phyloP scores from a whole-genome alignment of 345 rosid genomes.

The Acer saccharum region DNA sequence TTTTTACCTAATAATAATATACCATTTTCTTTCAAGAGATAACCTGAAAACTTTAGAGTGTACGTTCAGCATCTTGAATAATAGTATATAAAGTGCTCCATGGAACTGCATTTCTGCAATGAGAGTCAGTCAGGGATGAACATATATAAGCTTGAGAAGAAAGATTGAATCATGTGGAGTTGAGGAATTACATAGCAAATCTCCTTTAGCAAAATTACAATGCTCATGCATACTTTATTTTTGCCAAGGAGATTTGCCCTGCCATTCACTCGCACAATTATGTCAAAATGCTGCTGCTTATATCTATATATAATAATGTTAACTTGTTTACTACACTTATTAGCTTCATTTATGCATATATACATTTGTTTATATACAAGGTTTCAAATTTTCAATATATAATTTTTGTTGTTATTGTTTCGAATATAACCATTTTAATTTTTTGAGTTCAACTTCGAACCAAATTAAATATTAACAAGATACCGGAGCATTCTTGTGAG shows the following conservation, averaged over 20 bases:
- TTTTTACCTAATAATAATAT: too few species aligned
- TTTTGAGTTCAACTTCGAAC: too few species aligned
- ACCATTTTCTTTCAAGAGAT: background rate
- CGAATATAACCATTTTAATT: too few species aligned
- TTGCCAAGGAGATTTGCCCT: conserved; percentile 36
- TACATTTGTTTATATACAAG: too few species aligned
- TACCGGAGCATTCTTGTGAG: too few species aligned
- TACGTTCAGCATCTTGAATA: conserved; percentile 23
- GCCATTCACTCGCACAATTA: conserved; percentile 29
- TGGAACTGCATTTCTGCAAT: conserved; percentile 8
- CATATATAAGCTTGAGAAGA: background rate
- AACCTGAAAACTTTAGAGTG: background rate
- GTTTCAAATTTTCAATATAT: too few species aligned
- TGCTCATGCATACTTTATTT: conserved; percentile 25
- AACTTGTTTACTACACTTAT: background rate
- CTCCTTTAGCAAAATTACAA: conserved; percentile 28
- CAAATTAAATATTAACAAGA: too few species aligned
- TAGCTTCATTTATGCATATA: too few species aligned
- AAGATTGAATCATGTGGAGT: conserved; percentile 15
- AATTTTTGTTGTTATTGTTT: too few species aligned
- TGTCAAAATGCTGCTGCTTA: background rate
- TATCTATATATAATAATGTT: too few species aligned
- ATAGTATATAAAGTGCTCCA: conserved; percentile 18
- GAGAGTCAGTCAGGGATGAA: background rate
- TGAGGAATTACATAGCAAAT: conserved; percentile 27